Evolutionary conservation across 2,329 filamentous ascomycete genomes (phyloP), one percentile per base, ranked within the genome.

Genomic region (Coleophoma crateriformis): DNA sequence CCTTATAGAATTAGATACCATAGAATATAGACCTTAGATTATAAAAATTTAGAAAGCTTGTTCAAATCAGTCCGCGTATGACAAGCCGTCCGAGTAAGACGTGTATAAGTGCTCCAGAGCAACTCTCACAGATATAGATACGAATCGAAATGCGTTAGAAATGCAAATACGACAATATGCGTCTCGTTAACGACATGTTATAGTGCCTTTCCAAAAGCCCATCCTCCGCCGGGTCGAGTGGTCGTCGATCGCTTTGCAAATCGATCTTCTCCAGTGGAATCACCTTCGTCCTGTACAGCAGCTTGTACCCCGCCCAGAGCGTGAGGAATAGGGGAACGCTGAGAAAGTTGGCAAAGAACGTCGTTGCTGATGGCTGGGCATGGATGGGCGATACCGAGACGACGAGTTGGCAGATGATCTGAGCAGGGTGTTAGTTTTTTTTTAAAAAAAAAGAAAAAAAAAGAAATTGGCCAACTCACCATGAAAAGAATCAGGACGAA

Each of bases 241-340:
- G 40, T 7, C 33, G 14, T 19, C 47, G 22, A 35, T 90, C 90
- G 1, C 90, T 95, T 52, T 86, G 81, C 56, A 96, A 70, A 66
- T 96, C 90, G 82, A 95, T 92, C 52, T 92, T 85, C 44, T 77
- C 71, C 35, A 79, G 69, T 19, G 76, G 74, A 22, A 95, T 75
- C 50, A 88, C 74, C 3, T 74, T 71, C 1, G 90, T 92, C 50
- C 75, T 75, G 64, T 80, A 88, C 66, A 74, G 85, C 33, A 92
- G 15, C 69, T 95, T 94, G 69, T 94, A 90, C 0, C 68, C 73
- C n/a, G 87, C 44, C 65, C 87, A 94, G 65, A 84, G 85, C 47
- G 73, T 57, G 14, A 81, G 54, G 33, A 88, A 79, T 55, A 87
- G 80, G n/a, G 85, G 85, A 1, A 79, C 79, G 54, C 79, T 82